These are phyloP conservation scores for Phaeoacremonium minimum DNA, from an alignment of 2,329 filamentous ascomycete species.

Conservation along the genomic window DNA sequence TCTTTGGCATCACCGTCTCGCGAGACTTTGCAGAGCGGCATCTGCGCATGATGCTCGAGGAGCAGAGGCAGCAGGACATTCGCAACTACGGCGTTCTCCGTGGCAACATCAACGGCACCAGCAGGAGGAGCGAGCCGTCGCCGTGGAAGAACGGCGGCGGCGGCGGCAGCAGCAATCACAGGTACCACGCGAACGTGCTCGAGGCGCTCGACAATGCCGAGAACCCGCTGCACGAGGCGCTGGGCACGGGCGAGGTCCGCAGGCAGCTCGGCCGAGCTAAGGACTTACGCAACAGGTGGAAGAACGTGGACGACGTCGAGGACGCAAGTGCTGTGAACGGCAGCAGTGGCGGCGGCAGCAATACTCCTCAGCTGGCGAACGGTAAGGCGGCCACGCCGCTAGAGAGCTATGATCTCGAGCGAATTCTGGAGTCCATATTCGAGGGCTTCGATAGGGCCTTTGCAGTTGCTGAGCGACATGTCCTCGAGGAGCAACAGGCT, in stretches of 20 bases:
- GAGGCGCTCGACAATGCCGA: constrained; percentile 50
- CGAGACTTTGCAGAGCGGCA: constrained; percentile 15
- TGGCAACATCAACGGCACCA: not conserved
- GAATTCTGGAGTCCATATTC: constrained; percentile 55
- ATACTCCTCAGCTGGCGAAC: too few relatives aligned
- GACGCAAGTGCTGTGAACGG: constrained; percentile 24
- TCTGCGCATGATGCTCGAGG: constrained; percentile 4
- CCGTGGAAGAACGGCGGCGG: not conserved
- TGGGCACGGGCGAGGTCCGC: constrained; percentile 52
- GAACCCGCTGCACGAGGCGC: constrained; percentile 50
- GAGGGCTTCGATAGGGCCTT: constrained; percentile 56
- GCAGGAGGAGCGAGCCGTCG: constrained; percentile 7
- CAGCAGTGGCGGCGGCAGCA: not conserved
- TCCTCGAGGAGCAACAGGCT: constrained; percentile 15
- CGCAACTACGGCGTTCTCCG: too few relatives aligned
- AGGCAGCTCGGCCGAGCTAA: constrained; percentile 62
- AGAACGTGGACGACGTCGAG: constrained; percentile 52
- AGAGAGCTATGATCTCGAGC: constrained; percentile 56
- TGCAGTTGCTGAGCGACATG: constrained; percentile 40
- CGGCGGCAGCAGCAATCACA: constrained; percentile 16
- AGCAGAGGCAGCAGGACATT: constrained; percentile 16
- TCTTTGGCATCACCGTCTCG: constrained; percentile 54
- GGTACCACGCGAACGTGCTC: constrained; percentile 69
- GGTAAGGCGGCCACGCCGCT: constrained; percentile 28
- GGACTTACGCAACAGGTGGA: constrained; percentile 69